Conservation (phyloP, 768 basidiomycete species). For the Tubosaeta sp. region DNA sequence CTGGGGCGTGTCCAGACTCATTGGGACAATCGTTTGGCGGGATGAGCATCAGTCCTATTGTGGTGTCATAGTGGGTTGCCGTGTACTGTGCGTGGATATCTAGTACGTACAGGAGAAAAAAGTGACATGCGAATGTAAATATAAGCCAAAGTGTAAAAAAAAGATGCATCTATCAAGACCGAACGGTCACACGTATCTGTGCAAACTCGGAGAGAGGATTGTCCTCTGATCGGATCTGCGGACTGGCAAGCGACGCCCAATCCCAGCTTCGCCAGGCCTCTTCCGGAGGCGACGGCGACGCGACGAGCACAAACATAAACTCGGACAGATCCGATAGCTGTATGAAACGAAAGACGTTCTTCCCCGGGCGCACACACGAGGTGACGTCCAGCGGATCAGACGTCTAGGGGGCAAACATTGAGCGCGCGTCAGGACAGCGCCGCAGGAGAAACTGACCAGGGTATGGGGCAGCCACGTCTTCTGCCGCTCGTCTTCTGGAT, state of each 20-base stretch:
- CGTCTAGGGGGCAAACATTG: slow-evolving; percentile 17
- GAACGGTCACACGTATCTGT: slow-evolving; percentile 12
- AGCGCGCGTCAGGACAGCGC: background rate
- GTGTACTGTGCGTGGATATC: background rate
- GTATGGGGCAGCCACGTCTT: slow-evolving; percentile 42
- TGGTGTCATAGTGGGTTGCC: slow-evolving; percentile 10
- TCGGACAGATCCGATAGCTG: slow-evolving; percentile 42
- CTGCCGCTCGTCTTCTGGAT: slow-evolving; percentile 31
- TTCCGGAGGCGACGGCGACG: slow-evolving; percentile 24
- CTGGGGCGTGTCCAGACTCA: slow-evolving; percentile 17
- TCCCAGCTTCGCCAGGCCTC: slow-evolving; percentile 21
- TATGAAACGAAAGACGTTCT: slow-evolving; percentile 47
- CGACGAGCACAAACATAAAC: slow-evolving; percentile 43
- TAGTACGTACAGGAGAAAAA: background rate
- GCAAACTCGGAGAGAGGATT: slow-evolving; percentile 18
- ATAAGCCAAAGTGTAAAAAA: background rate
- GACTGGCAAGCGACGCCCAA: slow-evolving; percentile 18
- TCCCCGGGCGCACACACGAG: slow-evolving; percentile 36
- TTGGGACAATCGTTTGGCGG: slow-evolving; percentile 67
- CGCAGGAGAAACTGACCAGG: slow-evolving; percentile 32
- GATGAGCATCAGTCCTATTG: slow-evolving; percentile 78
- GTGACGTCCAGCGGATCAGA: slow-evolving; percentile 39
- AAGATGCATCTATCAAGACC: slow-evolving; percentile 10
- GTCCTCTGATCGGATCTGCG: background rate
- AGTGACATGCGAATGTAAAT: background rate